Evolutionary conservation across 1,139 yeast species (phyloP), one percentile per base, ranked within the genome.

Genomic region (Saccharomyces hybrid): DNA sequence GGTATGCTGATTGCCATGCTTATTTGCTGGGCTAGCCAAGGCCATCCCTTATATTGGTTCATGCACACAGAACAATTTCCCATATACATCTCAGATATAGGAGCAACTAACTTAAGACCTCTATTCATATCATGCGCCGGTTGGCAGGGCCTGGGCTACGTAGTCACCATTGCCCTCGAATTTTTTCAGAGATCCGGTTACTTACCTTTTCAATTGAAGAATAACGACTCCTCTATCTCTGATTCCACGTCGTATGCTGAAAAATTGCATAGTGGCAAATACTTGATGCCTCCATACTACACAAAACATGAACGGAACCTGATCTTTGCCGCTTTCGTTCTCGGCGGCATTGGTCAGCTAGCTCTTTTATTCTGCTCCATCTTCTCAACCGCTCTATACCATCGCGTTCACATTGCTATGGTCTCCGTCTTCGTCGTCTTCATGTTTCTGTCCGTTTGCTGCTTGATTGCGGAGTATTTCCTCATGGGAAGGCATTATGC

Each of bases 31-130:
- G 80, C 86, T 2, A 79, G 76, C 4, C 90, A 88, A 69, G 97
- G 97, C 4, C 78, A 79, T 54, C 96, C 96, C 0, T 75, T 79
- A 9, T 86, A 88, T 65, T 63, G 74, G 52, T 85, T 83, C 68
- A 79, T 84, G 77, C 68, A 72, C 26, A 67, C 71, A 2, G 57
- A 70, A 11, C 82, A 79, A 58, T 70, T 71, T 53, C 86, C 90
- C 47, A 83, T 86, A 5, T 90, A 86, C 70, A 81, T 91, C 51
- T 86, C 96, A 9, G 89, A 89, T 66, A 78, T 88, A 54, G 96
- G 91, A 5, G 96, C 97, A 13, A 86, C 95, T 1, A 83, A 83
- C 63, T 74, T 88, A 53, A 88, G 88, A 66, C 95, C 96, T 1
- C 72, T 89, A 20, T 90, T 90, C 70, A 88, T 90, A 49, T 74